Base-by-base conservation (phyloP, 257 asterid species). In the Gardenia jasminoides region DNA sequence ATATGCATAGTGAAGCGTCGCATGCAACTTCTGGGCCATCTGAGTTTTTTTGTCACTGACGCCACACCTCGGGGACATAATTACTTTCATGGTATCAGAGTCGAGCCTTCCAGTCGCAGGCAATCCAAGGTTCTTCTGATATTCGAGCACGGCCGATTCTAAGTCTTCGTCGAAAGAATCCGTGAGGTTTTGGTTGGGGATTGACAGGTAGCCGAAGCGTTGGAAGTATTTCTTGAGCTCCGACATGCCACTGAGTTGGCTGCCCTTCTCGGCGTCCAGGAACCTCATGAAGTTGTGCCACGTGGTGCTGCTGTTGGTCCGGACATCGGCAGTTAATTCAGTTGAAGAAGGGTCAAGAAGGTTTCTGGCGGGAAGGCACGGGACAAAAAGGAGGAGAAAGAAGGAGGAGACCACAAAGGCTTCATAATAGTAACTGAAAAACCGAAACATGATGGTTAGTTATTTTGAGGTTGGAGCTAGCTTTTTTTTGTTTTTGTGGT, bases 51-150 rank as follows among this genome's bases (percentile, higher is more conserved):
- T 33, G 48, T 94, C 97, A 4, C 81, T 59, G 41, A 93, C 89
- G 0, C 98, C 99, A 17, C 99, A 94, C 80, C 99, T 79, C 12
- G 99, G 97, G 6, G 90, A 85, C 47, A 84, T 81, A 69, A 93
- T 88, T 41, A 72, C 79, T 0, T 58, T 76, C 87, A 93, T 78
- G 31, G 99, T 93, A 7, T 86, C 87, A 0, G 46, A 41, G 48
- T 94, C 97, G 4, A 94, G 87, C 4, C 58, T 88, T 33, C 98
- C 96, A 4, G 96, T 90, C 6, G 65, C 82, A 7, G 81, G 3
- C 3, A 94, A 19, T 0, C 98, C 97, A 2, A 91, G 80, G 1
- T 82, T 93, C 59, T 72, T 86, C 79, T 94, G 99, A 79, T 91
- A 94, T 10, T 31, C 39, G 0, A 83, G 22, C 64, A 94, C 72